phyloP scores from a whole-genome alignment of 2,329 filamentous ascomycete species.

The Epichloe typhina region DNA sequence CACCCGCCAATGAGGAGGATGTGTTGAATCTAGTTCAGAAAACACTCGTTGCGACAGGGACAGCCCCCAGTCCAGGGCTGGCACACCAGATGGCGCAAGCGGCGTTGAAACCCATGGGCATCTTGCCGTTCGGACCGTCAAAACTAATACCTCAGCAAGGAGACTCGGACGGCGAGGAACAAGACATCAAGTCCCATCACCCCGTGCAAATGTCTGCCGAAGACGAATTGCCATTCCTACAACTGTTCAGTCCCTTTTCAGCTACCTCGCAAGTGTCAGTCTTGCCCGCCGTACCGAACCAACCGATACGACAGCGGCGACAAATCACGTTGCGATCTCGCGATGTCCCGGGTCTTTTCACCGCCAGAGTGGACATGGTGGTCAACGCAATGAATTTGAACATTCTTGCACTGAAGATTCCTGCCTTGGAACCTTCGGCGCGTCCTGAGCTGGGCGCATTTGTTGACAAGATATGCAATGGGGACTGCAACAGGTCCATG shows the following conservation, averaged over 20 bases:
- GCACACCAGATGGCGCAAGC: conserved; percentile 32
- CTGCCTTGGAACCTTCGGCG: conserved; percentile 43
- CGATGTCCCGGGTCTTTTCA: conserved; percentile 38
- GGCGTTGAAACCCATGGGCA: conserved; percentile 36
- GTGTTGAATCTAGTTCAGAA: conserved; percentile 27
- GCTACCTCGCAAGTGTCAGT: conserved; percentile 42
- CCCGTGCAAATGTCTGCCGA: conserved; percentile 48
- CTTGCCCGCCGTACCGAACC: conserved; percentile 21
- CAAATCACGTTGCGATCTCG: conserved; percentile 35
- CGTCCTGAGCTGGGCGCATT: conserved; percentile 44
- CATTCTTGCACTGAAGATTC: conserved; percentile 39
- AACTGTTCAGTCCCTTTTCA: conserved; percentile 55
- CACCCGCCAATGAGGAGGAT: conserved; percentile 21
- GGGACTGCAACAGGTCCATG: conserved; percentile 29
- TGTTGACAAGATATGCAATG: conserved; percentile 28
- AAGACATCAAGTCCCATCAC: conserved; percentile 45
- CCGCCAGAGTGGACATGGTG: conserved; percentile 41
- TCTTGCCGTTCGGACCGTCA: conserved; percentile 36
- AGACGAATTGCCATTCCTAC: conserved; percentile 55
- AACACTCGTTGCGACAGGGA: conserved; percentile 25
- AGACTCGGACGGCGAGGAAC: conserved; percentile 19
- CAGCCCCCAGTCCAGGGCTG: conserved; percentile 12
- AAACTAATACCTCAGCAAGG: conserved; percentile 12
- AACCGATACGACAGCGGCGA: conserved; percentile 38
- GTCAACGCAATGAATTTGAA: conserved; percentile 40